Percentiles rank a stretch among this genome's conserved stretches.
Evolutionary conservation across 805 yeast species (phyloP).

Genomic region (Metschnikowia peoriensis): DNA sequence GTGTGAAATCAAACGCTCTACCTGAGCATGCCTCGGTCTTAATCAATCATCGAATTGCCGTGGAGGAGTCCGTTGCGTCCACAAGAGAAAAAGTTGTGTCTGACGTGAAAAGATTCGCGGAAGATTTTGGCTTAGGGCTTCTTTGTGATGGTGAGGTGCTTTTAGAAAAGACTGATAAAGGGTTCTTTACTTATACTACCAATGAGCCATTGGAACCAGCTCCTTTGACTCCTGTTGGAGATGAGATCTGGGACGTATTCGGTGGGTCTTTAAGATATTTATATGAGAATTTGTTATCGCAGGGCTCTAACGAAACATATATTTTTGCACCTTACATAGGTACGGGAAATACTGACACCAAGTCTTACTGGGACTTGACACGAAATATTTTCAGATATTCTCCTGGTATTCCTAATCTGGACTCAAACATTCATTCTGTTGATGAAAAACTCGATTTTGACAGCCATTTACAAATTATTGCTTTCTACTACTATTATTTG

Average conservation of each 20-base stretch:
- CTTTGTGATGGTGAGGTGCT: conserved; percentile 26
- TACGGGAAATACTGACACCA: conserved; percentile 63
- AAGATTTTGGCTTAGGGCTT: conserved; percentile 37
- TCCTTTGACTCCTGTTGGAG: conserved; percentile 43
- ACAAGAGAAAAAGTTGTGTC: conserved; percentile 32
- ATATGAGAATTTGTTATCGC: conserved; percentile 53
- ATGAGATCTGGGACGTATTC: conserved; percentile 48
- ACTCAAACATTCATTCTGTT: conserved; percentile 30
- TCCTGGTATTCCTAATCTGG: conserved; percentile 29
- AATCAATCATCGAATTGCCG: conserved; percentile 47
- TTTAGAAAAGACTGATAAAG: conserved; percentile 24
- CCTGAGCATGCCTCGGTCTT: conserved; percentile 47
- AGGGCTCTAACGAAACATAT: conserved; percentile 11
- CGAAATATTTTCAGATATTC: conserved; percentile 51
- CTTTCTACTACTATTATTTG: conserved; percentile 47
- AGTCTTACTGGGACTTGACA: conserved; percentile 54
- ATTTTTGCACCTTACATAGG: conserved; percentile 45
- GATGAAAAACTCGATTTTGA: conserved; percentile 31
- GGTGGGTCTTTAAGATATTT: conserved; percentile 64
- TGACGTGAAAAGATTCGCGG: conserved; percentile 33
- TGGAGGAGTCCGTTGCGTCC: conserved; percentile 29
- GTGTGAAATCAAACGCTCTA: conserved; percentile 49
- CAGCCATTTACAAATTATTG: conserved; percentile 31
- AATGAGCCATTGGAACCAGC: conserved; percentile 40
- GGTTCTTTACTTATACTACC: conserved; percentile 26